Evolutionary conservation across 306 rosid genomes (phyloP), one percentile per base, ranked within the genome.

Genomic region (Gastrolobium villosum): DNA sequence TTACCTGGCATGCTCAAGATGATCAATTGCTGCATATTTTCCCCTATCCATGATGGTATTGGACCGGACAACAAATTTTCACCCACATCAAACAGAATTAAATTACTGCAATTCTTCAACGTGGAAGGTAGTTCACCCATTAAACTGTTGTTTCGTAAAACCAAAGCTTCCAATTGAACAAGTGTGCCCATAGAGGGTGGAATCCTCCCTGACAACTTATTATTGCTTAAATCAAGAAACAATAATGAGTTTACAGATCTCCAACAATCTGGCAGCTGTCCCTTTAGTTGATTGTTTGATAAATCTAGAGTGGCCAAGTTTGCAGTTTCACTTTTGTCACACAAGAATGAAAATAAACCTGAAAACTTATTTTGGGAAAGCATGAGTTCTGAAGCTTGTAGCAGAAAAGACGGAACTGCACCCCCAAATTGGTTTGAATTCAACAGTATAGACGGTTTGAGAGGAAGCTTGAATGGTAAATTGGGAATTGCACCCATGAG

Each of bases 371-470:
- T 72, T 0, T 20, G 3, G 0, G 67, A 79, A 7, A 79, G 74
- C 10, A 30, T 1, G 4, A 64, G 1, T 0, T 0, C 0, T 1
- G 40, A 0, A 6, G 61, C 37, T 11, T 43, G n/a, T 8, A 0
- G 0, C 2, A 80, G 7, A 53, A 64, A 72, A 0, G 43, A 5
- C 0, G 79, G 79, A 15, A 72, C 3, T 10, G 0, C 11, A 6
- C 84, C 84, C 14, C 72, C 68, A 52, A 80, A 37, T 2, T 72
- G n/a, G 56, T 80, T 80, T 41, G 79, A 80, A 32, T 59, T 40
- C 4, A 72, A 7, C 72, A 6, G 0, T 15, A 5, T 35, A 0
- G 0, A 0, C 41, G 31, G 2, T 2, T 0, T 0, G 0, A 2
- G 0, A 1, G 0, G 0, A 11, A 5, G 4, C 32, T 43, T 53